Base-by-base conservation (phyloP, 139 green algal species). In the Chlorella sp. region DNA sequence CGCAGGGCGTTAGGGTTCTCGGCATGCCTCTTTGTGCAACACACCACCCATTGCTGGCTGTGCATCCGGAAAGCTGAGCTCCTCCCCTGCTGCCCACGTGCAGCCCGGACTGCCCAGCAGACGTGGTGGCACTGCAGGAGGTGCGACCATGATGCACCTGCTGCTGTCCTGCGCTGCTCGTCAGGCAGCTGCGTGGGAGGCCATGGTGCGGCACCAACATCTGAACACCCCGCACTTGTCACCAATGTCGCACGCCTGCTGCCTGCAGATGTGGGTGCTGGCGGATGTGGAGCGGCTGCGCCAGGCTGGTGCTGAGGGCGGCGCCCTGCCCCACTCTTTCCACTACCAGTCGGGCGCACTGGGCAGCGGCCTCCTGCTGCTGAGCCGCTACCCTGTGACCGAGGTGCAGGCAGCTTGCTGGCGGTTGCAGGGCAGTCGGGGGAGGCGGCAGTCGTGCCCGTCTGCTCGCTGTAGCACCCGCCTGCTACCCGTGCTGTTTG, bases 51-150 rank as follows among this genome's bases (percentile, higher is more conserved):
- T 17, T 51, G 38, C 40, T 1, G 34, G 38, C 69, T 7, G 40
- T 54, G 69, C 69, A 17, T 2, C 34, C 62, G 2, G 8, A 7
- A 34, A 8, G 8, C 26, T 9, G 6, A 20, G 22, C 2, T 8
- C 24, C 62, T 1, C 32, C 40, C 64, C 64, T 41, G 32, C 64
- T 9, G 6, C 40, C 38, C 3, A 22, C 40, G 11, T 17, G 72
- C 72, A 78, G 72, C 28, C 36, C 43, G 43, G 30, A 48, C 72
- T 78, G 72, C 28, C 14, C 41, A 20, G 84, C 88, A 76, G 90
- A 93, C 48, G 60, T 93, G 30, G 86, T 93, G 48, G 51, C 88
- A 28, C 88, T 93, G 7, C 90, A 92, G 68, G 88, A 93, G 86
- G 85, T 60, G 51, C 9, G 51, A 8, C 51, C 22, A 3, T 20